These are phyloP conservation scores for Xylaria digitata DNA, from an alignment of 2,329 filamentous ascomycete genomes.

Conservation along the genomic window DNA sequence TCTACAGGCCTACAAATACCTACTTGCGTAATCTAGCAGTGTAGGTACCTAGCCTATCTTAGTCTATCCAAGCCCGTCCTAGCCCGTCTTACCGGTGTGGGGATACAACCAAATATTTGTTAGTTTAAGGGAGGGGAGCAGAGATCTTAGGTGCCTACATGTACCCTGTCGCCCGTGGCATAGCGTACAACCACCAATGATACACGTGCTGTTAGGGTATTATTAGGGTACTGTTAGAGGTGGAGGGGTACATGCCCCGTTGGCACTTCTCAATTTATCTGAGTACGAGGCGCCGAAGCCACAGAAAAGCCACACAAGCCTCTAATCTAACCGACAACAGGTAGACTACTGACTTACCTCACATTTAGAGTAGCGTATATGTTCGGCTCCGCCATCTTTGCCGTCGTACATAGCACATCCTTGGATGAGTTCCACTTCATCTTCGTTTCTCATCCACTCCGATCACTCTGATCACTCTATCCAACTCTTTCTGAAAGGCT, in stretches of 20 bases:
- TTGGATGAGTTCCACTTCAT: neutral
- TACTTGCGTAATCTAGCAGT: too few relatives aligned
- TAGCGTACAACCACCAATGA: constrained; percentile 29
- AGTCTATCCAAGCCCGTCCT: too few relatives aligned
- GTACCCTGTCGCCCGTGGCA: neutral
- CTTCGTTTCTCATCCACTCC: constrained; percentile 24
- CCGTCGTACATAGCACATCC: constrained; percentile 9
- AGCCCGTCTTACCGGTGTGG: constrained; percentile 8
- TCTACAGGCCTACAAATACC: too few relatives aligned
- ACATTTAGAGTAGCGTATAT: neutral
- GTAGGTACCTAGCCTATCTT: too few relatives aligned
- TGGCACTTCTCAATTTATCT: constrained; percentile 14
- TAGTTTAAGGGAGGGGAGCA: too few relatives aligned
- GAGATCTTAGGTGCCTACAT: neutral
- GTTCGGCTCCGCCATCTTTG: constrained; percentile 23
- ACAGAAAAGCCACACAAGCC: neutral
- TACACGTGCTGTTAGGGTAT: neutral
- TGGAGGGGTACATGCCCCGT: too few relatives aligned
- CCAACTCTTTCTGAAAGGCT: neutral
- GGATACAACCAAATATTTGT: neutral
- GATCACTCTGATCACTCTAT: neutral
- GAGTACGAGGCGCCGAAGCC: neutral
- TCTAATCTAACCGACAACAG: neutral
- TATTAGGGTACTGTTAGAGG: too few relatives aligned
- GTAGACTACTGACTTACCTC: too few relatives aligned